These are phyloP conservation scores for Avena atlantica DNA, from an alignment of 176 grass and related monocot species.

Conservation along the genomic window DNA sequence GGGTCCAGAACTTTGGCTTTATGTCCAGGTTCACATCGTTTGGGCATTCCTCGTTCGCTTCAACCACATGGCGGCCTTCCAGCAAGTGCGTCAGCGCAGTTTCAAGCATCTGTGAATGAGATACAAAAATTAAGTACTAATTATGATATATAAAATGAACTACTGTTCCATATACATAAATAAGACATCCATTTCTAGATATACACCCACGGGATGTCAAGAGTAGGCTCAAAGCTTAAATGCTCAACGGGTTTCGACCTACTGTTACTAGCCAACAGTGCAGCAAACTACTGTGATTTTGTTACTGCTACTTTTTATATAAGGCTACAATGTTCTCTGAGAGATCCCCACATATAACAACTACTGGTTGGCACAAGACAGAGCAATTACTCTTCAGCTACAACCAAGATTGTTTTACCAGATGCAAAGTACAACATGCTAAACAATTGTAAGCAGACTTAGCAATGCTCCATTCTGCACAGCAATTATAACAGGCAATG, in stretches of 20 bases:
- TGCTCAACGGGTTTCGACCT: not conserved
- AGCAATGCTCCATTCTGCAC: not conserved
- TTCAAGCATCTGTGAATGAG: constrained; percentile 70
- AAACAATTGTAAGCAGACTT: constrained; percentile 5
- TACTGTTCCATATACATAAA: not conserved
- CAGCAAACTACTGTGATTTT: not conserved
- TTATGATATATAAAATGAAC: not conserved
- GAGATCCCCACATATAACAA: not conserved
- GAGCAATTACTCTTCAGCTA: not conserved
- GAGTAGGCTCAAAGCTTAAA: constrained; percentile 7
- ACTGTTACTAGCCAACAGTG: constrained; percentile 1
- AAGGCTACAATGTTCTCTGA: not conserved
- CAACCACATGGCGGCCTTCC: constrained; percentile 74
- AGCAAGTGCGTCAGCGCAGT: constrained; percentile 68
- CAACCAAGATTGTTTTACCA: not conserved
- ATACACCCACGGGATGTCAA: not conserved
- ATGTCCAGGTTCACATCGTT: constrained; percentile 60
- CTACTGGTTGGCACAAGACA: constrained; percentile 25
- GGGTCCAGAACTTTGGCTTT: constrained; percentile 76
- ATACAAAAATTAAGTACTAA: not conserved
- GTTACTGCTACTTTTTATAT: not conserved
- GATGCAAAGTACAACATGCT: constrained; percentile 12
- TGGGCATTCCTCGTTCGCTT: constrained; percentile 54
- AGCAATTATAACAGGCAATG: constrained; percentile 25
- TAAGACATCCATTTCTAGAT: not conserved